phyloP scores from a whole-genome alignment of 768 basidiomycete species.

The Agaricus sinodeliciosus region DNA sequence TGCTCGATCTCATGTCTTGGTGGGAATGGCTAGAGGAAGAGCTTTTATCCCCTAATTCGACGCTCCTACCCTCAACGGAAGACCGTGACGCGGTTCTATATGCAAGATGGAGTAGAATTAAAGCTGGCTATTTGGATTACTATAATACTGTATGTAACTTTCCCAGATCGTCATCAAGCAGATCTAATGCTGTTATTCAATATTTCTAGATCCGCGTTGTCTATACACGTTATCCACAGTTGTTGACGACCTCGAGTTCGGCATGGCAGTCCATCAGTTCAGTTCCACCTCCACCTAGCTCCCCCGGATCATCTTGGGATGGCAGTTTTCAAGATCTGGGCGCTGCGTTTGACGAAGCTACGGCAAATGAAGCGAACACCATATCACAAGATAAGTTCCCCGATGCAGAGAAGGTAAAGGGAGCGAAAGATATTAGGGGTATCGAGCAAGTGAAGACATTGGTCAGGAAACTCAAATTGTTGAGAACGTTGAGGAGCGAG shows the following conservation, averaged over 20 bases:
- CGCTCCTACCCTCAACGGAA: constrained; percentile 9
- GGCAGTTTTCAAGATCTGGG: constrained; percentile 6
- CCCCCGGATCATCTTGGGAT: constrained; percentile 9
- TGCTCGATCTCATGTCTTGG: constrained; percentile 24
- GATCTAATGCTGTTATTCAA: background rate
- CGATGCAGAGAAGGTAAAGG: background rate
- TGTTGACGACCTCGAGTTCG: constrained; percentile 20
- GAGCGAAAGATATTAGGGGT: background rate
- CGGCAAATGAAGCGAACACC: background rate
- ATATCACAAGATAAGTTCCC: background rate
- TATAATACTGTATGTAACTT: constrained; percentile 21
- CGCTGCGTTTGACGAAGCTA: background rate
- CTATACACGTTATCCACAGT: constrained; percentile 20
- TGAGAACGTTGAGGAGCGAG: background rate
- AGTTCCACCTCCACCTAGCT: constrained; percentile 12
- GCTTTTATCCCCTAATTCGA: constrained; percentile 14
- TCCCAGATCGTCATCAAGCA: background rate
- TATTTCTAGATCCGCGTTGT: constrained; percentile 21
- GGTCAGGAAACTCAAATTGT: background rate
- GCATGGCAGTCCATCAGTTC: constrained; percentile 23
- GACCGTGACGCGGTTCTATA: constrained; percentile 8
- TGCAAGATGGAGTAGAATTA: constrained; percentile 18
- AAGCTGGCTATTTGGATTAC: constrained; percentile 20
- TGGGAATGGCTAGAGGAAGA: constrained; percentile 25
- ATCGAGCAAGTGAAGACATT: background rate